Base-by-base conservation (phyloP, 1,284 basidiomycete species). In the Wallemia hederae region DNA sequence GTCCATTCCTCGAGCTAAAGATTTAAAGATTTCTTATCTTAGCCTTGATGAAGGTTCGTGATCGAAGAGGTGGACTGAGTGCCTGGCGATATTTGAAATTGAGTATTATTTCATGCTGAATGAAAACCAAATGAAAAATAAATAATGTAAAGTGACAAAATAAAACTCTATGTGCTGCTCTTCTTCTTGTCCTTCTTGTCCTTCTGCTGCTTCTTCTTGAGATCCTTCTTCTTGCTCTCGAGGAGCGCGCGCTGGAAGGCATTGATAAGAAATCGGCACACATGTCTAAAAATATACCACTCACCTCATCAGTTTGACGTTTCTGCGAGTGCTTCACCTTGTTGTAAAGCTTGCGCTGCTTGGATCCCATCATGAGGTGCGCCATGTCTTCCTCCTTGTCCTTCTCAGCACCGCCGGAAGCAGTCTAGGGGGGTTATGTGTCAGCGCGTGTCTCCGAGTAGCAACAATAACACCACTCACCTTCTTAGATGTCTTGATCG, bases 301-400 rank as follows among this genome's bases (percentile, higher is more conserved):
- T n/a, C 69, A 90, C 88, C 81, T 94, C 89, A 31, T 78, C 75
- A 26, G 77, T 75, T 63, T 81, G 81, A 72, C 85, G 87, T 69
- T 78, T 78, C 69, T 91, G 79, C 63, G 82, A 81, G 71, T 87
- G 81, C 73, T 89, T 87, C 80, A 97, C 85, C 74, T 86, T 85
- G 72, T 92, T 88, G 73, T 94, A 97, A 66, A 98, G 72, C 74
- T 94, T 96, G 67, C 82, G 79, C 73, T 96, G 85, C 74, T 86
- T 91, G 74, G 91, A 94, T 74, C 86, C 92, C 81, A 98, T 83
- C 80, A 98, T 80, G 80, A 94, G 94, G 77, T 92, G 94, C 72
- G 89, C 85, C 83, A 96, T 87, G 68, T 92, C 84, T 69, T 82
- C 76, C 69, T 94, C 89, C 60, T 59, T 59, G 24, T 65, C 63